phyloP scores from a whole-genome alignment of 352 stramenopile genomes.

The Globisporangium perplexum region DNA sequence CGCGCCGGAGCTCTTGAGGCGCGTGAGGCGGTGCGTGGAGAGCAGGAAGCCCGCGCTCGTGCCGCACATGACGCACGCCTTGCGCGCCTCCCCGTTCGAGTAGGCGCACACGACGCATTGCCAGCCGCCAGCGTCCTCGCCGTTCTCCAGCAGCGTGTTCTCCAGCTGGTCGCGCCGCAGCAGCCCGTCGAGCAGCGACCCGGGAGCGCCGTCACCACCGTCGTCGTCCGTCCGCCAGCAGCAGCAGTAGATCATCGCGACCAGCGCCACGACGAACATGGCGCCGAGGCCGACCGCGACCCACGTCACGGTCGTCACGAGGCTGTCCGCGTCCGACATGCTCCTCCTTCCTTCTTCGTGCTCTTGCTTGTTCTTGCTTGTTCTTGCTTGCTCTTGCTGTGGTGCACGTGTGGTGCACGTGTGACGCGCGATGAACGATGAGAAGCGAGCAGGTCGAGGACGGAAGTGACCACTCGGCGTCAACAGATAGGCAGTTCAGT shows the following conservation, averaged over 20 bases:
- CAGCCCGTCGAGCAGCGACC: constrained; percentile 45
- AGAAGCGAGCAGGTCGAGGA: too few species aligned
- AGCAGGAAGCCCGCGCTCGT: constrained; percentile 29
- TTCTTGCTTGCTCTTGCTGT: too few species aligned
- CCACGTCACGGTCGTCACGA: constrained; percentile 32
- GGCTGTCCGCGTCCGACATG: constrained; percentile 11
- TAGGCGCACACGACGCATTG: constrained; percentile 70
- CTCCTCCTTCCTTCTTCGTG: too few species aligned
- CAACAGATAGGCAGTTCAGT: too few species aligned
- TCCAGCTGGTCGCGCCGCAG: constrained; percentile 59
- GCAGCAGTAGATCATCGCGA: constrained; percentile 46
- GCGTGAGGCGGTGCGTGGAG: constrained; percentile 21
- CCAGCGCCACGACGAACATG: constrained; percentile 21
- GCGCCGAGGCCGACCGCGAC: constrained; percentile 27
- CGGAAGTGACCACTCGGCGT: too few species aligned
- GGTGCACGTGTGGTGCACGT: too few species aligned
- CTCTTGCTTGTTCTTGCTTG: too few species aligned
- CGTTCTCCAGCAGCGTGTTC: constrained; percentile 37
- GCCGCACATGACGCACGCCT: constrained; percentile 63
- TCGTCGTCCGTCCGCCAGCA: constrained; percentile 17
- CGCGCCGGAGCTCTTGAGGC: constrained; percentile 50
- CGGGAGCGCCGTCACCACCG: constrained; percentile 8
- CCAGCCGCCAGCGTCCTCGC: constrained; percentile 44
- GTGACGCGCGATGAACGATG: too few species aligned
- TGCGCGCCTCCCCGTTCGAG: constrained; percentile 34